Evolutionary conservation across 2,329 filamentous ascomycete genomes (phyloP).

Genomic region (Fusarium bactridioides): DNA sequence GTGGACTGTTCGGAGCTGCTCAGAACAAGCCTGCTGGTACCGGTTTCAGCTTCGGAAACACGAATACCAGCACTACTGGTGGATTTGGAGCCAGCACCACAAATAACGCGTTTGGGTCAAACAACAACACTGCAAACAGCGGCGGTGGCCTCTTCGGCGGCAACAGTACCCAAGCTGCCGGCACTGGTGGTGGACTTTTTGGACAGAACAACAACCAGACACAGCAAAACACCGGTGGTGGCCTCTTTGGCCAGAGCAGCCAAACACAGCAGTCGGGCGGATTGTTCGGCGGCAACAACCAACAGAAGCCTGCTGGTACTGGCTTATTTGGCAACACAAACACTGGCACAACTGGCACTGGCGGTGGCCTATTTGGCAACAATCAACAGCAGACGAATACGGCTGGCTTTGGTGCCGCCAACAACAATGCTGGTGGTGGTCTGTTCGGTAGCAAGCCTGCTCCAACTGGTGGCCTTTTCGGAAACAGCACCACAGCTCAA

Average conservation of each 20-base stretch:
- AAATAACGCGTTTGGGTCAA: conserved; percentile 42
- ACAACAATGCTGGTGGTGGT: conserved; percentile 45
- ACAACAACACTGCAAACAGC: conserved; percentile 40
- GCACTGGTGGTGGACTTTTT: conserved; percentile 54
- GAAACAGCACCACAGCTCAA: conserved; percentile 46
- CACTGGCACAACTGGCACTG: conserved; percentile 9
- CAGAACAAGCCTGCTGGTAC: conserved; percentile 49
- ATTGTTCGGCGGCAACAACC: conserved; percentile 56
- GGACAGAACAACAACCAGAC: conserved; percentile 45
- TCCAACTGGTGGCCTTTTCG: conserved; percentile 53
- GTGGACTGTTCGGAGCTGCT: conserved; percentile 54
- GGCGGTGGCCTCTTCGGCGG: conserved; percentile 56
- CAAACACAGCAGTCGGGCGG: conserved; percentile 48
- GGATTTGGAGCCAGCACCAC: conserved; percentile 40
- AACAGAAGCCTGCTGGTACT: conserved; percentile 50
- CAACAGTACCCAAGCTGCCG: conserved; percentile 47
- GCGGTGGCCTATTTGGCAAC: conserved; percentile 54
- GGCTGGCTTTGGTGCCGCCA: conserved; percentile 47
- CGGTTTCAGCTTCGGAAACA: conserved; percentile 55
- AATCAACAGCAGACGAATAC: conserved; percentile 45
- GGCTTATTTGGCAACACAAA: conserved; percentile 41
- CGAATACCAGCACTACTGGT: conserved; percentile 41
- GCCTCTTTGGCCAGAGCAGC: conserved; percentile 49
- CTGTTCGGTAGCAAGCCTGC: conserved; percentile 52
- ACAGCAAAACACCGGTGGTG: conserved; percentile 39